These are phyloP conservation scores for Periconia sp. DNA, from an alignment of 2,329 filamentous ascomycete genomes.

Conservation along the genomic window DNA sequence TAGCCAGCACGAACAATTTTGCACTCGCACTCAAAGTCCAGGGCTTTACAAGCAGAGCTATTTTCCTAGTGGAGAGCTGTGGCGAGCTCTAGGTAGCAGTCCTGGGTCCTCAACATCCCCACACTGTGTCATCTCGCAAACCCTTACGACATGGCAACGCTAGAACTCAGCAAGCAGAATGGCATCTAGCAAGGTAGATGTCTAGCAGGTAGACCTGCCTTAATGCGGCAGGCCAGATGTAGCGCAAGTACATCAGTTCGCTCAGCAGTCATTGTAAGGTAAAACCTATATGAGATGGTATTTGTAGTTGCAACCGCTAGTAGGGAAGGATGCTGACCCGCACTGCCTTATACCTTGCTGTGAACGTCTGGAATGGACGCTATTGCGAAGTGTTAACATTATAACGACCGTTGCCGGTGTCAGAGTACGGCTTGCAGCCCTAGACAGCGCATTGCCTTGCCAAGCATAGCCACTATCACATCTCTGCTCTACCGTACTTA, in stretches of 20 bases:
- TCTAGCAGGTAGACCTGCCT: background rate
- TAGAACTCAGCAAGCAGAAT: background rate
- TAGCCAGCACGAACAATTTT: constrained; percentile 1
- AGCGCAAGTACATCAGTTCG: constrained; percentile 1
- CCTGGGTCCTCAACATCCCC: background rate
- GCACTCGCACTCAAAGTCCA: background rate
- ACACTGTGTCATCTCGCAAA: background rate
- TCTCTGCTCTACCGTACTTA: background rate
- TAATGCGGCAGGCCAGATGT: background rate
- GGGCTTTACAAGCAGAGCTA: background rate
- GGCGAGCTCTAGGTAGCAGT: background rate
- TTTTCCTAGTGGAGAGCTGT: background rate
- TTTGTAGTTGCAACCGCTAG: constrained; percentile 2
- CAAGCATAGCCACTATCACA: background rate
- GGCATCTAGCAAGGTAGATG: background rate
- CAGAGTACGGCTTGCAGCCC: background rate
- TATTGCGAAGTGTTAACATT: background rate
- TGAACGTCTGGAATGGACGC: background rate
- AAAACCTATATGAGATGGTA: constrained; percentile 5
- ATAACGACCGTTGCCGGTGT: no score
- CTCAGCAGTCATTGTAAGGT: constrained; percentile 5
- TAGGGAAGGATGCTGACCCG: background rate
- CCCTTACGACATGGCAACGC: background rate
- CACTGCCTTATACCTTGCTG: background rate
- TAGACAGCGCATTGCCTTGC: background rate